phyloP scores from a whole-genome alignment of 805 yeast genomes.

The Metschnikowia henanensis region DNA sequence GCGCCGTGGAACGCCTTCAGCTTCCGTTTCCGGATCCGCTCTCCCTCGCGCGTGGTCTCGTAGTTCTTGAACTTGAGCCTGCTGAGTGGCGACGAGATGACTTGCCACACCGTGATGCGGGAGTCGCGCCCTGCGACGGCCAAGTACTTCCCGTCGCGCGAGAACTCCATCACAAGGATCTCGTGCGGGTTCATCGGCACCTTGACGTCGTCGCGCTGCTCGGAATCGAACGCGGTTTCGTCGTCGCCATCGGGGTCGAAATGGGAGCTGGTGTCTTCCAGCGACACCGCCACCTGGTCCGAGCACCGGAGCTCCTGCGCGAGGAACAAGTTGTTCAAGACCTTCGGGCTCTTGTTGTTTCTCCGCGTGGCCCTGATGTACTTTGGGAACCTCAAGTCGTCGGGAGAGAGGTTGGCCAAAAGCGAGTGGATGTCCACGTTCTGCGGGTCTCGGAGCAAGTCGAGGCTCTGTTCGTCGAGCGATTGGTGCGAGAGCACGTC shows the following conservation, averaged over 20 bases:
- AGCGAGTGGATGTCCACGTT: slow-evolving; percentile 20
- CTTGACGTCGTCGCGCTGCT: slow-evolving; percentile 3
- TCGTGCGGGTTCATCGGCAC: slow-evolving; percentile 38
- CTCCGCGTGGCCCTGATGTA: slow-evolving; percentile 51
- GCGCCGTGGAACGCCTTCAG: slow-evolving; percentile 47
- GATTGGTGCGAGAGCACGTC: slow-evolving; percentile 11
- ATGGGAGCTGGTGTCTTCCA: slow-evolving; percentile 24
- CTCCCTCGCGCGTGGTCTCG: slow-evolving; percentile 16
- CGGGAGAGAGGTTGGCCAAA: slow-evolving; percentile 33
- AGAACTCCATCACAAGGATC: slow-evolving; percentile 73
- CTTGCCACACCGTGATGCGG: slow-evolving; percentile 73
- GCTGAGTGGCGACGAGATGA: slow-evolving; percentile 69
- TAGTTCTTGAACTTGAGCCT: slow-evolving; percentile 45
- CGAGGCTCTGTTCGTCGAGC: slow-evolving; percentile 17
- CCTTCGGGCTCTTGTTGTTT: slow-evolving; percentile 45
- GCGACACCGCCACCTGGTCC: neutral
- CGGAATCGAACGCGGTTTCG: slow-evolving; percentile 1
- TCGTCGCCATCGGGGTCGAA: slow-evolving; percentile 14
- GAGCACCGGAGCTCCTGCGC: slow-evolving; percentile 53
- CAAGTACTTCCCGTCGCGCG: slow-evolving; percentile 75
- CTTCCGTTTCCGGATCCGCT: slow-evolving; percentile 15
- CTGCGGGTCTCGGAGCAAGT: slow-evolving; percentile 14
- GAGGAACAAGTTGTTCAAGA: slow-evolving; percentile 53
- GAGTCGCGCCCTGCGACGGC: slow-evolving; percentile 86
- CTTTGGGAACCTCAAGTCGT: slow-evolving; percentile 51